Evolutionary conservation across 1,284 basidiomycete genomes (phyloP), one percentile per base, ranked within the genome.

Genomic region (Cryptococcus wingfieldii): DNA sequence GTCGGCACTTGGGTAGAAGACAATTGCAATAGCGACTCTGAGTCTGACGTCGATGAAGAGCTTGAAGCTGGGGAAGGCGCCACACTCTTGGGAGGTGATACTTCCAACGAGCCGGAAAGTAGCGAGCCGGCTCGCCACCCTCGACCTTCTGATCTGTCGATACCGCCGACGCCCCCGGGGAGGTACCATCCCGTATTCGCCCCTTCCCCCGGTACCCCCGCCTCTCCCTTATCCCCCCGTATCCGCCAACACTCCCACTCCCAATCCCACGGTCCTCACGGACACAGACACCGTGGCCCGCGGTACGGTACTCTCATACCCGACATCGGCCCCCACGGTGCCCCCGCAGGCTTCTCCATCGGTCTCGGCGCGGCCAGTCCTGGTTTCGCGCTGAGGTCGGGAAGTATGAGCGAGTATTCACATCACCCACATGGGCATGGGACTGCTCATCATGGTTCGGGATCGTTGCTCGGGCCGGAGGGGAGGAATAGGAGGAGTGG

Each of bases 1-100:
- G 66, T 78, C 7, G 76, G 76, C 18, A 74, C 72, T 7, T 78
- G 77, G 77, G 72, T 71, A 1, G 77, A 77, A 51, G 71, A 72
- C 38, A 69, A 70, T 41, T 62, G 66, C 7, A 50, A 58, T 2
- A 56, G 58, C 12, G 58, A 45, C 13, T 50, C 41, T 3, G 58
- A 54, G 18, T 60, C 59, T 5, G 67, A 69, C 12, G 38, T 14
- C 18, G 51, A 59, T 5, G 60, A 59, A 42, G 62, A 62, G 8
- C 51, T 63, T n/a, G 67, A 68, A 45, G 55, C 59, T 42, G 59
- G 55, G 18, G 65, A 67, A 51, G 56, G 56, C 12, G 63, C 59
- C n/a, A 60, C 51, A 9, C 38, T 62, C 16, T 51, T 63, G 23
- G 58, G 62, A 47, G 58, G 63, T 14, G 59, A 56, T 14, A 57